Base-by-base conservation (phyloP, 371 early-diverging fungal genomes). In the Zychaea mexicana region DNA sequence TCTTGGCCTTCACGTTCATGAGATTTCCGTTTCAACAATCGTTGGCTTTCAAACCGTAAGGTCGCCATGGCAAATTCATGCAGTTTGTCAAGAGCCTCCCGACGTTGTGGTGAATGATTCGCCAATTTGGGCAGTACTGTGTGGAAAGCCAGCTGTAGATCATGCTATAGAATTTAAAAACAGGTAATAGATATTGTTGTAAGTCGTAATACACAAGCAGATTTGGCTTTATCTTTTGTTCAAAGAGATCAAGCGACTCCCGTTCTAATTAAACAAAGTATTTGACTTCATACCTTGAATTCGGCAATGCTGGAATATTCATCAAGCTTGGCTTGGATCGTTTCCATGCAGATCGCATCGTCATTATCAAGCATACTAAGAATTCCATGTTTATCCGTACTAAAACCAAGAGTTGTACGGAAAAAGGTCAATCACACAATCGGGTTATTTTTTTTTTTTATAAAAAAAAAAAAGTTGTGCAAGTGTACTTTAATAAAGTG, bases 221-320 rank as follows among this genome's bases (percentile, higher is more conserved):
- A n/a, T 1, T 0, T 30, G 24, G 1, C 0, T 36, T 2, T 19
- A 17, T 6, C 1, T 30, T 60, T 45, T 42, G 19, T 36, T 36
- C 1, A n/a, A n/a, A n/a, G n/a, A n/a, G n/a, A n/a, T n/a, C n/a
- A n/a, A n/a, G n/a, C n/a, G n/a, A n/a, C n/a, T n/a, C n/a, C n/a
- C n/a, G n/a, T n/a, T n/a, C n/a, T n/a, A n/a, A n/a, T n/a, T n/a
- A n/a, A n/a, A n/a, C n/a, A n/a, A n/a, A n/a, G n/a, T n/a, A n/a
- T n/a, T n/a, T n/a, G n/a, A 21, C 12, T 58, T n/a, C 46, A 28
- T 63, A 63, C 64, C 56, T 46, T 63, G 64, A 47, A 63, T 31
- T 63, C 64, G 8, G 26, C 32, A 26, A 63, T 32, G 28, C 30
- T 36, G 19, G 46, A 28, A 26, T 63, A 63, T 1, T 22, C 47